Base-by-base conservation (phyloP, 2,329 filamentous ascomycete genomes). In the Pseudogymnoascus sp. region DNA sequence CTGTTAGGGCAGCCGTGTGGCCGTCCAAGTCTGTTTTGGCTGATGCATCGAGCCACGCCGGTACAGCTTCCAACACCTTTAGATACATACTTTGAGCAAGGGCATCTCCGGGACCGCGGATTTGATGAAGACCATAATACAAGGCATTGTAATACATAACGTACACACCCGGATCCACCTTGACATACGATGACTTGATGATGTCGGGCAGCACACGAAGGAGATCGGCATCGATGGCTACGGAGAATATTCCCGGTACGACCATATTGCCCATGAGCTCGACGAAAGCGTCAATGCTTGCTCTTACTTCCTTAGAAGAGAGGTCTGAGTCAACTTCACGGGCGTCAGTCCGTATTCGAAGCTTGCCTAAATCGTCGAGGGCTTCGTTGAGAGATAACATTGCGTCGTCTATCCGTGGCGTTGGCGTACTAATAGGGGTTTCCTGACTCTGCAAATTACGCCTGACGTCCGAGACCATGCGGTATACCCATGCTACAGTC, bases 131-230 rank as follows among this genome's bases (percentile, higher is more conserved):
- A 18, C 47, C 47, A 33, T 33, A 56, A 28, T 56, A 18, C n/a
- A 56, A 56, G 47, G 47, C 47, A 56, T 56, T 56, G n/a, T 56
- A 56, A 56, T 56, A 56, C 47, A 56, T 56, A 56, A 56, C 47
- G 16, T 56, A 33, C 10, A 56, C 47, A 56, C 25, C 47, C 11
- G 47, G 47, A 56, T 56, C 47, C 10, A 56, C 5, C 12, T 56
- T 56, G 25, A 56, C 47, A 56, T 56, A 56, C 31, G 25, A 33
- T 18, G 47, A 56, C 47, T 33, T 33, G 47, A 3, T 56, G 31
- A 56, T 56, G 25, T 33, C 18, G 6, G 47, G 47, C 10, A 56
- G 10, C n/a, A 56, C 47, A 56, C 47, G n/a, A 4, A 53, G 47
- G n/a, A 56, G 47, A 12, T 56, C 47, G 25, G 11, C 5, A 33